Conservation (phyloP, 225 moss, liverwort and hornwort species). For the Sphagnum tenellum region DNA sequence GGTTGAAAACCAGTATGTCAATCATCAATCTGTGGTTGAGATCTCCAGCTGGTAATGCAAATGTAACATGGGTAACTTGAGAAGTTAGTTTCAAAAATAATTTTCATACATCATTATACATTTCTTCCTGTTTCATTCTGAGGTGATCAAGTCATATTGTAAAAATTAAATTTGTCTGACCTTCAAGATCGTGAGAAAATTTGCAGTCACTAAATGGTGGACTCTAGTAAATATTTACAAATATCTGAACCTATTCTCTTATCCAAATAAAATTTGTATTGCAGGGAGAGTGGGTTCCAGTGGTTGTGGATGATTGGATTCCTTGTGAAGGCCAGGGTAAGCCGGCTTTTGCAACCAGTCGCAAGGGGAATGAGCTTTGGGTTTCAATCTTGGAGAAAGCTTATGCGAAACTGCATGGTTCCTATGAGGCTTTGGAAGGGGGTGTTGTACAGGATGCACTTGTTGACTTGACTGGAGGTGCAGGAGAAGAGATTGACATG, state of each 20-base stretch:
- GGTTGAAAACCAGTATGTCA: too few relatives aligned
- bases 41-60: too few relatives aligned
- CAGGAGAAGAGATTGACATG: conserved; percentile 96
- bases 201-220: too few relatives aligned
- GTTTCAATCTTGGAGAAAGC: conserved; percentile 97
- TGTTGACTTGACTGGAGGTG: conserved; percentile 95
- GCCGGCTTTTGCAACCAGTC: conserved; percentile 93
- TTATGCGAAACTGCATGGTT: conserved; percentile 96
- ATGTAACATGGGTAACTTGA: too few relatives aligned
- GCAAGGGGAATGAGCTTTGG: conserved; percentile 91
- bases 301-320: conserved; percentile 98
- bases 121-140: too few relatives aligned
- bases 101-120: too few relatives aligned
- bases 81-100: too few relatives aligned
- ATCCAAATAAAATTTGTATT: background rate
- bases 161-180: background rate
- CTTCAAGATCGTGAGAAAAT: background rate
- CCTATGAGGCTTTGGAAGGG: conserved; percentile 93
- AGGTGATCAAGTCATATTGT: too few relatives aligned
- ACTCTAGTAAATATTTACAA: background rate
- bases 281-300: conserved; percentile 99
- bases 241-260: background rate
- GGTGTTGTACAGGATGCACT: conserved; percentile 98
- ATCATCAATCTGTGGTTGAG: too few relatives aligned
- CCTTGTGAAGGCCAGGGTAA: conserved; percentile 93